These are phyloP conservation scores for Spongospora subterranea DNA, from an alignment of 208 protist species.

Conservation along the genomic window DNA sequence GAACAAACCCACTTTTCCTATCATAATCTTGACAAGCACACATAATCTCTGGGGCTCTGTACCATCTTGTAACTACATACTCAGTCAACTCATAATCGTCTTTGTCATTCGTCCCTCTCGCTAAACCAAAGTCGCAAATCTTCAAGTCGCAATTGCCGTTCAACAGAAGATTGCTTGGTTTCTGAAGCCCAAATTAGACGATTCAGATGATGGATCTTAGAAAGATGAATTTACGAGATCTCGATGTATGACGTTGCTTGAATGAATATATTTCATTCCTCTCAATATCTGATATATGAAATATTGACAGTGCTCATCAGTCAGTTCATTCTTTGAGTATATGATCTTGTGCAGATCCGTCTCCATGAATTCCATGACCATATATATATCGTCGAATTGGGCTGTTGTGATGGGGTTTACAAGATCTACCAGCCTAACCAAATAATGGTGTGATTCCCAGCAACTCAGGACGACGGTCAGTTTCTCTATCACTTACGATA, in stretches of 20 bases:
- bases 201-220: background rate
- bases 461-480: too few relatives aligned
- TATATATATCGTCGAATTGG: slow-evolving; percentile 74
- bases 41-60: slow-evolving; percentile 98
- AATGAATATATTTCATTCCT: slow-evolving; percentile 73
- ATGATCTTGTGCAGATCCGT: slow-evolving; percentile 79
- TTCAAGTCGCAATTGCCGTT: slow-evolving; percentile 85
- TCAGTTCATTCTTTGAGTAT: slow-evolving; percentile 70
- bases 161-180: slow-evolving; percentile 83
- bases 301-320: slow-evolving; percentile 77
- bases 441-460: background rate
- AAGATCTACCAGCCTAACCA: slow-evolving; percentile 37
- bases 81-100: slow-evolving; percentile 77
- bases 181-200: slow-evolving; percentile 59
- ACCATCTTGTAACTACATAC: slow-evolving; percentile 88
- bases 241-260: slow-evolving; percentile 70
- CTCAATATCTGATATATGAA: slow-evolving; percentile 76
- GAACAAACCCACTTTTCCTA: slow-evolving; percentile 58
- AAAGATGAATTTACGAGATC: slow-evolving; percentile 54
- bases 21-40: slow-evolving; percentile 84
- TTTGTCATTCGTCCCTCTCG: slow-evolving; percentile 70
- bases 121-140: slow-evolving; percentile 82
- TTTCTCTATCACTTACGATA: slow-evolving; percentile 2
- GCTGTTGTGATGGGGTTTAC: slow-evolving; percentile 22
- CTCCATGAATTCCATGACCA: slow-evolving; percentile 77